A percentile compares a stretch with the other conserved stretches of the same genome.
phyloP scores from a whole-genome alignment of 2,329 filamentous ascomycete genomes.

The Trichocomaceae sp. region DNA sequence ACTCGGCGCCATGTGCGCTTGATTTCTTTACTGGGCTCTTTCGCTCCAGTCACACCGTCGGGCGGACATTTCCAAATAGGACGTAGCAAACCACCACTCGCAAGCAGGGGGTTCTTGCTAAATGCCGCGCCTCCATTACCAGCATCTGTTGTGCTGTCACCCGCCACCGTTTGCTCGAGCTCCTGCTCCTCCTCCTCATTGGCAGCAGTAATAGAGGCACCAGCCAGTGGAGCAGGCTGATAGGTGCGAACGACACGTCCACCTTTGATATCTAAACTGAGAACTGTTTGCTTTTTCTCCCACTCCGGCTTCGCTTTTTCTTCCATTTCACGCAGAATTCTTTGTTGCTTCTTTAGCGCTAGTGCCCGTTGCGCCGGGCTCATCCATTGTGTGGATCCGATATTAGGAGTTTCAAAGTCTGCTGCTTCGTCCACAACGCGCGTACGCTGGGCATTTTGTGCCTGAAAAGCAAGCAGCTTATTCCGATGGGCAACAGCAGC shows the following conservation, averaged over 20 bases:
- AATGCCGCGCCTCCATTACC: conserved; percentile 30
- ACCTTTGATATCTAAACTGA: conserved; percentile 75
- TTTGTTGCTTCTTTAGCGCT: conserved; percentile 80
- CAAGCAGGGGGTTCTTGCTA: conserved; percentile 40
- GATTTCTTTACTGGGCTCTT: conserved; percentile 24
- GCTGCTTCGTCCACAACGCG: conserved; percentile 81
- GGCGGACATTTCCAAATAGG: conserved; percentile 38
- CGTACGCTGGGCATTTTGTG: conserved; percentile 76
- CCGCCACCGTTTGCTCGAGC: conserved; percentile 14
- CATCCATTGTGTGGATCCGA: conserved; percentile 70
- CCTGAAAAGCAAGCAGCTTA: conserved; percentile 72
- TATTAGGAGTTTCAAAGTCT: conserved; percentile 59
- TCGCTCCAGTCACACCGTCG: conserved; percentile 22
- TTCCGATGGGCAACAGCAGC: conserved; percentile 74
- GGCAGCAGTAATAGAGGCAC: conserved; percentile 15
- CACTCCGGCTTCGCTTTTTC: conserved; percentile 80
- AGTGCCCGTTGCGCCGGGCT: conserved; percentile 73
- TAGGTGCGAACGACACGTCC: conserved; percentile 62
- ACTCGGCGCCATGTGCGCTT: conserved; percentile 42
- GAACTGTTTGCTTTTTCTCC: conserved; percentile 77
- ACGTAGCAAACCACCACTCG: conserved; percentile 38
- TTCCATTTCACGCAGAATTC: conserved; percentile 74
- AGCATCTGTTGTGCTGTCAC: conserved; percentile 15
- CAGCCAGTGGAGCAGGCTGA: conserved; percentile 28
- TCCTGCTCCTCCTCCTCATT: conserved; percentile 16